Evolutionary conservation across 148 eudicot genomes (phyloP).

Genomic region (Chenopodium album): DNA sequence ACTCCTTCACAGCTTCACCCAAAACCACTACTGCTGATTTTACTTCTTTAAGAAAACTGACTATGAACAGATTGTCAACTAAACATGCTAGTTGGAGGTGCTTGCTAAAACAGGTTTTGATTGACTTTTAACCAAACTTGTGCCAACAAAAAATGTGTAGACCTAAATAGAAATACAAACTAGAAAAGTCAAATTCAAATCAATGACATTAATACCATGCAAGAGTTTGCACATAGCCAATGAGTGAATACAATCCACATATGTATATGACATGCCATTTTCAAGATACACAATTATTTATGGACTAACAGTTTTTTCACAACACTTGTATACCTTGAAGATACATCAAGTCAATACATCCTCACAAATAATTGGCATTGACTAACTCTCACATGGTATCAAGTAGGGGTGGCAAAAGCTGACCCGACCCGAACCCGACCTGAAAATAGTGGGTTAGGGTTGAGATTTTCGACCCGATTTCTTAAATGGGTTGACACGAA

Average conservation of each 20-base stretch:
- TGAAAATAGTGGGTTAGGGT: no score
- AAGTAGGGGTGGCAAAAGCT: no score
- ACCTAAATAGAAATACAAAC: neutral
- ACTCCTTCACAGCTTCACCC: neutral
- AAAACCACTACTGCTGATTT: no score
- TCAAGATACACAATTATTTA: neutral
- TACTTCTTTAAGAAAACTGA: no score
- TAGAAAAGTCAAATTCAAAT: conserved; percentile 12
- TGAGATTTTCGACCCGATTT: no score
- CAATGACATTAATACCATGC: conserved; percentile 16
- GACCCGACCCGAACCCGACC: no score
- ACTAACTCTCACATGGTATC: neutral
- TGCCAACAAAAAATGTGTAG: neutral
- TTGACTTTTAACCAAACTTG: neutral
- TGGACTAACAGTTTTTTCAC: neutral
- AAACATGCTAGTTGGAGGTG: neutral
- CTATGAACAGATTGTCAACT: no score
- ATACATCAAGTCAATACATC: neutral
- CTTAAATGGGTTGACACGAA: no score
- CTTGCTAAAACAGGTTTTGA: neutral
- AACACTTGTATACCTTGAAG: neutral
- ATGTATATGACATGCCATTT: neutral
- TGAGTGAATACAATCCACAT: neutral
- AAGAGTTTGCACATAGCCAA: neutral
- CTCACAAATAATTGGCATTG: neutral